Percentiles rank a stretch among this genome's conserved stretches.
phyloP scores from a whole-genome alignment of 768 basidiomycete genomes.

The Suillus fuscotomentosus region DNA sequence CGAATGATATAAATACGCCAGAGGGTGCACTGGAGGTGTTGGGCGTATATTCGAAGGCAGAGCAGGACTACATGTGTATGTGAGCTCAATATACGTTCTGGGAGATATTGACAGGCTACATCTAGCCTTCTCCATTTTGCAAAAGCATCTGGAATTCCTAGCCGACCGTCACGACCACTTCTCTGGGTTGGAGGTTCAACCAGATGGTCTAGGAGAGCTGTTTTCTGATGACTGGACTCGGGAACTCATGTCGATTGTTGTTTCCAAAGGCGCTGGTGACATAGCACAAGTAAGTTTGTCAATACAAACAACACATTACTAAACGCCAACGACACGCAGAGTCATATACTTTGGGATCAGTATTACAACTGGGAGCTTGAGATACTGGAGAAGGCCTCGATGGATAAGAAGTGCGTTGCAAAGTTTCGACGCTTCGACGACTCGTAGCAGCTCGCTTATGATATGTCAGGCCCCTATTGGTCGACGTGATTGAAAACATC shows the following conservation, averaged over 20 bases:
- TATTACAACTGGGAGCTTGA: conserved; percentile 77
- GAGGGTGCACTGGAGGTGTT: conserved; percentile 56
- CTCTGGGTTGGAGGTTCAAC: conserved; percentile 35
- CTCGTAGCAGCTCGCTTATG: not conserved
- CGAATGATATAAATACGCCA: conserved; percentile 49
- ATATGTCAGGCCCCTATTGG: conserved; percentile 37
- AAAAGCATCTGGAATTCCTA: conserved; percentile 66
- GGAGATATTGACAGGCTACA: not conserved
- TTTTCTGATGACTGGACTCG: conserved; percentile 68
- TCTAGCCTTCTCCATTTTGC: conserved; percentile 73
- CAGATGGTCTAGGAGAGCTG: conserved; percentile 51
- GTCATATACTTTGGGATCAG: conserved; percentile 67
- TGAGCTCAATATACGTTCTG: conserved; percentile 12
- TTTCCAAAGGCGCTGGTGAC: conserved; percentile 51
- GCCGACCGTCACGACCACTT: conserved; percentile 37
- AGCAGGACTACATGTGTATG: conserved; percentile 80
- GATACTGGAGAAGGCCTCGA: conserved; percentile 48
- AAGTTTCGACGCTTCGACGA: not conserved
- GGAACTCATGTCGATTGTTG: conserved; percentile 49
- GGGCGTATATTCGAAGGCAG: conserved; percentile 62
- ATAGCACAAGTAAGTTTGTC: conserved; percentile 55
- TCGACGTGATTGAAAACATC: conserved; percentile 54
- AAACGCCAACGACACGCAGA: conserved; percentile 40
- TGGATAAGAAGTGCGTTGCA: conserved; percentile 43
- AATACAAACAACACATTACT: too few relatives aligned